Evolutionary conservation across 2,329 filamentous ascomycete genomes (phyloP), one percentile per base, ranked within the genome.

Genomic region (Tolypocladium capitatum): DNA sequence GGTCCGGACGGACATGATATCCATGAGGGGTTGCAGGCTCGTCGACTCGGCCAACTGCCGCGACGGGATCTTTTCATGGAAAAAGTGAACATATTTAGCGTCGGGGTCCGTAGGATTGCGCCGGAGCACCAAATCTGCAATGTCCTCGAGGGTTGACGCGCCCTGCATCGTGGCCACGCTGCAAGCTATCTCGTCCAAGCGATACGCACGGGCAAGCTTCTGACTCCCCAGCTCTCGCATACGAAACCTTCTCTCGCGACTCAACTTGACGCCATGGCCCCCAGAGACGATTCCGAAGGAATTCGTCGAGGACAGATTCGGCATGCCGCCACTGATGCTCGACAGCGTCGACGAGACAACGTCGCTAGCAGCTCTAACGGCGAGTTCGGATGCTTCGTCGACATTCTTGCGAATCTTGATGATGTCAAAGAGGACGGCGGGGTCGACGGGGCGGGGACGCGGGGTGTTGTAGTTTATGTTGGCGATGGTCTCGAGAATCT

Each of bases 31-130:
- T 46, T 76, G 68, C 48, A 90, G 64, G 52, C 78, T 82, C 9
- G 85, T 90, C 56, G 76, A 81, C 57, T 86, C 78, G 33, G 81
- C 83, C 61, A 92, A 69, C 60, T 84, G 80, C 38, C 83, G 71
- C 36, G 80, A 84, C 1, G 86, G 84, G 27, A 92, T 90, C 74
- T 91, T 92, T 66, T 94, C 86, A 65, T 91, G 86, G 63, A 94
- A 94, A 67, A 91, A 92, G 61, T 92, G 84, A n/a, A 92, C 87
- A 60, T 92, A 92, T 63, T 83, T 84, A 28, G 86, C 87, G 58
- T 92, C 84, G 40, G 72, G 65, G 58, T 89, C 81, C 45, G 73
- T 62, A n/a, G 78, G 72, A 51, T 78, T 81, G 51, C 85, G 74
- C 61, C 85, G 80, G 51, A 92, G 66, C 31, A 94, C 86, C 51